These are phyloP conservation scores for Besnoitia besnoiti DNA, from an alignment of 169 alveolate species.

Conservation along the genomic window DNA sequence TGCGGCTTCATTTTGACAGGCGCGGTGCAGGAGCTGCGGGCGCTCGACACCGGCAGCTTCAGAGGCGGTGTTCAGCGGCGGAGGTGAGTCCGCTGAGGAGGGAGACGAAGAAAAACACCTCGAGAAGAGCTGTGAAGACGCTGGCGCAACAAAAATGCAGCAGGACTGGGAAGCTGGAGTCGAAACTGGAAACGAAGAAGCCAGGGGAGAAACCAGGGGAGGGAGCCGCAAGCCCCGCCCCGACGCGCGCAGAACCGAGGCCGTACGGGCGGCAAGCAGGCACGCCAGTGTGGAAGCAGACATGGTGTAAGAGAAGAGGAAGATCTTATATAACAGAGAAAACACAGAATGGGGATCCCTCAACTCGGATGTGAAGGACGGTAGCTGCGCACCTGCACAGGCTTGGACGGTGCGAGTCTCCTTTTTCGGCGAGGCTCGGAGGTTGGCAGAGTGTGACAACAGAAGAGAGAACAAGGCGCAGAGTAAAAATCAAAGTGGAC, in stretches of 20 bases:
- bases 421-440: too few species aligned
- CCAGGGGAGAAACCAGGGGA: neutral
- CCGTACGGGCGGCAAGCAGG: neutral
- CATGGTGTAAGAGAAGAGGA: neutral
- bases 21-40: conserved; percentile 12
- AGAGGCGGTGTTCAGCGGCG: neutral
- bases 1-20: neutral
- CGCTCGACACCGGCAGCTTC: neutral
- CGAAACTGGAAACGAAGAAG: neutral
- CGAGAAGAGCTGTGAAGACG: neutral
- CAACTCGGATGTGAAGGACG: neutral
- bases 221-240: neutral
- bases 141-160: too few species aligned
- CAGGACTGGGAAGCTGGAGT: too few species aligned
- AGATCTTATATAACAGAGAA: neutral
- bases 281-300: neutral
- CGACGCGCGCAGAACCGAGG: neutral
- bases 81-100: neutral
- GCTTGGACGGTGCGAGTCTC: too few species aligned
- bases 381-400: too few species aligned
- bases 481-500: too few species aligned
- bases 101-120: neutral
- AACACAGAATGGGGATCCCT: neutral
- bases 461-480: too few species aligned
- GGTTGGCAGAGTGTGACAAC: too few species aligned